Base-by-base conservation (phyloP, 441 rosid species). In the Adansonia gregorii region DNA sequence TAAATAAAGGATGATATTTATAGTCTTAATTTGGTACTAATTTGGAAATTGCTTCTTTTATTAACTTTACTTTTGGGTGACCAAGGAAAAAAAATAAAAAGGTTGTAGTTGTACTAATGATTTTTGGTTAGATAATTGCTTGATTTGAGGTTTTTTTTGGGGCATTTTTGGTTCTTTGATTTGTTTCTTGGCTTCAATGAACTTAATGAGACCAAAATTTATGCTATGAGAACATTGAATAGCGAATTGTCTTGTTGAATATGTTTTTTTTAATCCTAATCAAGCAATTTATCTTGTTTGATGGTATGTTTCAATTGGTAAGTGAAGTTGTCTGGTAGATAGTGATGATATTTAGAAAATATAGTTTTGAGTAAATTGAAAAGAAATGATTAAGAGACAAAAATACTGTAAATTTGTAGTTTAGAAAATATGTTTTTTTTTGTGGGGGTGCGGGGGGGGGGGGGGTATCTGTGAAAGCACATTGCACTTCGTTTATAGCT, bases 81-180 rank as follows among this genome's bases (percentile, higher is more conserved):
- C 15, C 31, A 43, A 67, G 19, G n/a, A 9, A 9, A 19, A 9
- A 59, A 55, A 55, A n/a, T 3, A 24, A 22, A 51, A 15, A 15
- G 9, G 9, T 27, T 27, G 2, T 14, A 2, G 73, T 15, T 51
- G 43, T 49, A 15, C 45, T 70, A 24, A 24, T 51, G 15, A 49
- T 69, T 24, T 70, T 70, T 3, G 3, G 75, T 72, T 72, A 31
- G 27, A 48, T 35, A n/a, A 72, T 2, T 31, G 17, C 27, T 72
- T 17, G 31, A 17, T 54, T 31, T 70, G 24, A 52, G n/a, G 24
- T 24, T n/a, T 2, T 17, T 60, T 17, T 27, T 7, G 5, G 5
- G 2, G 15, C 22, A 27, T 10, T 27, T 8, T 71, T 31, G 27
- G 35, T 4, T 4, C 12, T 51, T 52, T 71, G 24, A 49, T 49